Conservation (phyloP, 78 protist genomes). For the Guillardia theta region DNA sequence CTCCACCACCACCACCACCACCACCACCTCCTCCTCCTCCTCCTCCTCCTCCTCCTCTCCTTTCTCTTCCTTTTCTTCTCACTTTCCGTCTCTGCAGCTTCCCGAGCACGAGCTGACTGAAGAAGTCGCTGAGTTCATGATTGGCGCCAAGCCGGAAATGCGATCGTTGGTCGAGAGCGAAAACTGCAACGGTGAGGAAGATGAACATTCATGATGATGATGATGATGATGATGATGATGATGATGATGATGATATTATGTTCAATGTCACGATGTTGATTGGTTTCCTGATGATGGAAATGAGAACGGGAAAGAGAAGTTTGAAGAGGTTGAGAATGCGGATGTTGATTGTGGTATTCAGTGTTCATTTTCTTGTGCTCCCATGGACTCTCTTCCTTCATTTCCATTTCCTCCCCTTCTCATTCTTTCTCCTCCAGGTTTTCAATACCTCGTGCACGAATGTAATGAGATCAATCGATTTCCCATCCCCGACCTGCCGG, state of each 20-base stretch:
- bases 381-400: too few relatives aligned
- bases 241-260: too few relatives aligned
- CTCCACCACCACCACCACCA: background rate
- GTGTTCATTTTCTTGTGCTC: too few relatives aligned
- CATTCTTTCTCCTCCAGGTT: too few relatives aligned
- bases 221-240: background rate
- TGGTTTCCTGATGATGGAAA: too few relatives aligned
- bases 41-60: background rate
- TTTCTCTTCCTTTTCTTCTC: background rate
- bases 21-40: background rate
- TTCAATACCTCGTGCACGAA: background rate
- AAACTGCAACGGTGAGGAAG: background rate
- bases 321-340: too few relatives aligned
- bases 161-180: background rate
- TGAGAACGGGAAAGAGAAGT: too few relatives aligned
- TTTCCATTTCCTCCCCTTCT: too few relatives aligned
- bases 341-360: too few relatives aligned
- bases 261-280: too few relatives aligned
- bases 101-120: background rate
- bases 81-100: too few relatives aligned
- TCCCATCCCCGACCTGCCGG: conserved; percentile 7
- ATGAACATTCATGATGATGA: background rate
- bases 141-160: background rate
- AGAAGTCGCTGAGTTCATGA: background rate
- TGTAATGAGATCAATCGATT: background rate